These are phyloP conservation scores for Toxicodendron radicans DNA, from an alignment of 345 rosid genomes.

Conservation along the genomic window DNA sequence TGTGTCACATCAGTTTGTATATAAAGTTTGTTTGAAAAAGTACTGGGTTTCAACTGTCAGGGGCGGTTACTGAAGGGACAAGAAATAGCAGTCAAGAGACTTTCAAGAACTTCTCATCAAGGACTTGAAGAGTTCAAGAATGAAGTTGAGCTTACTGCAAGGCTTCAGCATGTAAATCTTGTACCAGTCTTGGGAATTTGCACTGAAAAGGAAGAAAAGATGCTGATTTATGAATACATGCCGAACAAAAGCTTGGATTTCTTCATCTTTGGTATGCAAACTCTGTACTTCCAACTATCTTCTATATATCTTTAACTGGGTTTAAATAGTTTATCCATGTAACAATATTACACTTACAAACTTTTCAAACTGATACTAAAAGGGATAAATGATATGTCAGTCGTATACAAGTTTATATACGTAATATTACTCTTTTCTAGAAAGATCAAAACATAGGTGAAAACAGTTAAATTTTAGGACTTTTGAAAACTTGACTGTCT, in stretches of 20 bases:
- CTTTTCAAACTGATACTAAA: too few species aligned
- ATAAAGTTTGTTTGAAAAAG: too few species aligned
- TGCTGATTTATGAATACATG: constrained; percentile 34
- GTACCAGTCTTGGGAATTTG: constrained; percentile 23
- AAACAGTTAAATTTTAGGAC: too few species aligned
- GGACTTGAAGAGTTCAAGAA: constrained; percentile 28
- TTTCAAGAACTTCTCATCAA: constrained; percentile 24
- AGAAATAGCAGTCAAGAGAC: constrained; percentile 35
- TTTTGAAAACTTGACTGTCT: too few species aligned
- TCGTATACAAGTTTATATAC: too few species aligned
- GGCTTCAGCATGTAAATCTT: constrained; percentile 31
- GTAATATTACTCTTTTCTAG: too few species aligned
- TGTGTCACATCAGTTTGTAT: too few species aligned
- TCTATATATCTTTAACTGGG: too few species aligned
- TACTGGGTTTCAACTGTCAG: constrained; percentile 9
- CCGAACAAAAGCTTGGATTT: constrained; percentile 30
- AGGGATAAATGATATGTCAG: too few species aligned
- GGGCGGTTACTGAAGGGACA: constrained; percentile 21
- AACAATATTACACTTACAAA: too few species aligned
- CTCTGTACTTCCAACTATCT: neutral
- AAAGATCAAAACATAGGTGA: too few species aligned
- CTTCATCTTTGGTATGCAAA: constrained; percentile 22
- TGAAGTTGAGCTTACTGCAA: constrained; percentile 25
- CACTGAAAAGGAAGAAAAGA: constrained; percentile 24
- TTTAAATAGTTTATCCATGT: too few species aligned